Evolutionary conservation across 495 filamentous ascomycete genomes (phyloP).

Genomic region (Acidomyces sp.): DNA sequence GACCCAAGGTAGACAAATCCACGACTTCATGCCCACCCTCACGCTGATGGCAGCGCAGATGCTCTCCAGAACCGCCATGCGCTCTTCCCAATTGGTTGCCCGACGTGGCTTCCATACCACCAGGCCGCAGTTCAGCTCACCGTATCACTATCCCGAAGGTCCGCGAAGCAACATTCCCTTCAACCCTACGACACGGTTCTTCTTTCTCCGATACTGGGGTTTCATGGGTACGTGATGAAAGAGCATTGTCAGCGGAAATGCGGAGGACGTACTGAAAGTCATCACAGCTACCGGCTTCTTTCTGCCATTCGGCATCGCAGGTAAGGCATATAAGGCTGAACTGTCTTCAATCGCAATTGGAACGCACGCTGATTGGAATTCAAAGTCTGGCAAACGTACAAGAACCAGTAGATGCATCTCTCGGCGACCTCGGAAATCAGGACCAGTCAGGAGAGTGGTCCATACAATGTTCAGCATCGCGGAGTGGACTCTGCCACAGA

Average conservation of each 20-base stretch:
- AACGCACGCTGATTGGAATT: background rate
- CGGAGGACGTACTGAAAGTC: background rate
- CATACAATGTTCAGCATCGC: no score
- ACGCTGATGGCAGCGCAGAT: constrained; percentile 42
- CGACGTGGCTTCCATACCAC: constrained; percentile 92
- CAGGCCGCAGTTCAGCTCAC: constrained; percentile 69
- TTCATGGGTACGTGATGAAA: constrained; percentile 55
- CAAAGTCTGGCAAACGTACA: constrained; percentile 78
- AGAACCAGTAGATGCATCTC: constrained; percentile 33
- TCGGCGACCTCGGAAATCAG: no score
- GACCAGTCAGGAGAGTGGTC: no score
- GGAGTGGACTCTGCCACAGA: no score
- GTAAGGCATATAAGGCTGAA: constrained; percentile 39
- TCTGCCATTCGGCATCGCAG: constrained; percentile 66
- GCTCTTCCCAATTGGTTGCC: constrained; percentile 52
- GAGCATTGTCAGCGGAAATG: background rate
- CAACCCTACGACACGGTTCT: constrained; percentile 80
- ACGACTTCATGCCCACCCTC: background rate
- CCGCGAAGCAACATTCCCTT: constrained; percentile 90
- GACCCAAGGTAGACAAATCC: background rate
- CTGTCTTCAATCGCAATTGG: background rate
- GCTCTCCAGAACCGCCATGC: constrained; percentile 67
- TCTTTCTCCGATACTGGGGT: constrained; percentile 67
- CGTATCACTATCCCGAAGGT: constrained; percentile 97
- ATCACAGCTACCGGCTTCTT: constrained; percentile 56